Evolutionary conservation across 2,329 filamentous ascomycete species (phyloP).

Genomic region (Cryphonectria nitschkei): DNA sequence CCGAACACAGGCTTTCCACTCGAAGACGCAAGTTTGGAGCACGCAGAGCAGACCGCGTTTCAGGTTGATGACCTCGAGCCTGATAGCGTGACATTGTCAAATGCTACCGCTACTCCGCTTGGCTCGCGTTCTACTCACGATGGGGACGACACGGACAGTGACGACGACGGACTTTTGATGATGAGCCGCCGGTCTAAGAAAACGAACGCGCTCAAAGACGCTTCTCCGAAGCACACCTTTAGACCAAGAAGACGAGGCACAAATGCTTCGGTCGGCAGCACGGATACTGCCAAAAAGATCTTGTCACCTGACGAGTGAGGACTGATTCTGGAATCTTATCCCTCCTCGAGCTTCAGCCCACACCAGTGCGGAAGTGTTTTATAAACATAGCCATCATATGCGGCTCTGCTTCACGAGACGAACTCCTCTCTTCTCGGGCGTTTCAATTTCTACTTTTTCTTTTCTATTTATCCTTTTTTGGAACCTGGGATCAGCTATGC

Average conservation of each 20-base stretch:
- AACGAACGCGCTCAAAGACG: constrained; percentile 19
- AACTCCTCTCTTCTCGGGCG: constrained; percentile 10
- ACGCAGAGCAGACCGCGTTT: constrained; percentile 33
- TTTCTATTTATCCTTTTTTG: neutral
- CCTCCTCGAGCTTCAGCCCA: neutral
- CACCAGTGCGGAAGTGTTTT: neutral
- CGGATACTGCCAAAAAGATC: constrained; percentile 66
- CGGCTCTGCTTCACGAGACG: neutral
- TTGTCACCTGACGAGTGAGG: constrained; percentile 41
- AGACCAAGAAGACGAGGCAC: constrained; percentile 58
- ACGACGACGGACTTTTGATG: constrained; percentile 56
- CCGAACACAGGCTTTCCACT: constrained; percentile 51
- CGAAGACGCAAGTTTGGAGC: constrained; percentile 42
- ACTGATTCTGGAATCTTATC: neutral
- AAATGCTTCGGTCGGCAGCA: constrained; percentile 63
- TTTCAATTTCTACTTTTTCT: neutral
- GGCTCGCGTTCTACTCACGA: constrained; percentile 37
- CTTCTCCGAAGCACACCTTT: constrained; percentile 35
- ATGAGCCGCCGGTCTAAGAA: constrained; percentile 28
- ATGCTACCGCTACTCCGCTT: constrained; percentile 28
- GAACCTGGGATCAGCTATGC: constrained; percentile 7
- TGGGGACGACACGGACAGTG: constrained; percentile 57
- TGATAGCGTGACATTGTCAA: constrained; percentile 30
- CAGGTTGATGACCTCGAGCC: constrained; percentile 36
- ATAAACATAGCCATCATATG: neutral